Evolutionary conservation across 192 early-diverging fungal genomes (phyloP).

Genomic region (Fimicolochytrium jonesii): DNA sequence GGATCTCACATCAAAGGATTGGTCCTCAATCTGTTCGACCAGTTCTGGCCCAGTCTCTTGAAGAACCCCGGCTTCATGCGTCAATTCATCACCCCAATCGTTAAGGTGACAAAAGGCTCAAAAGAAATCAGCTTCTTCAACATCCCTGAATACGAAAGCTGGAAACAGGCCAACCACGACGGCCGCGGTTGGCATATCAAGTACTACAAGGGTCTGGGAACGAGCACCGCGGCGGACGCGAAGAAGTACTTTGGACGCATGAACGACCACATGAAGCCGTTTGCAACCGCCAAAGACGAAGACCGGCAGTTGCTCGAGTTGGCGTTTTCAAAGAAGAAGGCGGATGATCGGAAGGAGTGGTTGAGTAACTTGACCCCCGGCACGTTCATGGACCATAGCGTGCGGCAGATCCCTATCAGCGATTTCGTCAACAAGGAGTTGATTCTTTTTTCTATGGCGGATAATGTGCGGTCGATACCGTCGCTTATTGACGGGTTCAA

Average conservation of each 20-base stretch:
- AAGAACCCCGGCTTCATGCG: constrained; percentile 74
- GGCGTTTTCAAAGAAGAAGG: constrained; percentile 85
- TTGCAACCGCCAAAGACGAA: constrained; percentile 46
- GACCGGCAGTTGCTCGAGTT: constrained; percentile 76
- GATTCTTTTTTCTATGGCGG: constrained; percentile 80
- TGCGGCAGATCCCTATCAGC: constrained; percentile 61
- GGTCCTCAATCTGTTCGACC: constrained; percentile 84
- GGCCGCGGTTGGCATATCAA: constrained; percentile 72
- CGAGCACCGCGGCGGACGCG: constrained; percentile 70
- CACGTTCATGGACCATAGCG: constrained; percentile 75
- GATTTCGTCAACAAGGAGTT: constrained; percentile 90
- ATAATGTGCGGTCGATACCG: constrained; percentile 86
- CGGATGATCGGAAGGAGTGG: constrained; percentile 87
- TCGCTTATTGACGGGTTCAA: constrained; percentile 86
- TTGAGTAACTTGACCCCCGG: constrained; percentile 63
- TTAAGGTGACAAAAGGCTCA: constrained; percentile 60
- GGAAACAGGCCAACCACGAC: constrained; percentile 56
- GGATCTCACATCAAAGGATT: constrained; percentile 92
- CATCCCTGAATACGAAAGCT: constrained; percentile 76
- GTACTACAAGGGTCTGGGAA: constrained; percentile 89
- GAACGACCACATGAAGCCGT: constrained; percentile 67
- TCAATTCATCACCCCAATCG: constrained; percentile 90
- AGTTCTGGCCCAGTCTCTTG: constrained; percentile 77
- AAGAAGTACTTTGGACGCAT: constrained; percentile 79
- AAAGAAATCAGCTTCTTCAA: constrained; percentile 70